Percentiles rank a stretch among this genome's conserved stretches.
These are phyloP conservation scores for Coemansia sp. DNA, from an alignment of 192 early-diverging fungal species.

Conservation along the genomic window DNA sequence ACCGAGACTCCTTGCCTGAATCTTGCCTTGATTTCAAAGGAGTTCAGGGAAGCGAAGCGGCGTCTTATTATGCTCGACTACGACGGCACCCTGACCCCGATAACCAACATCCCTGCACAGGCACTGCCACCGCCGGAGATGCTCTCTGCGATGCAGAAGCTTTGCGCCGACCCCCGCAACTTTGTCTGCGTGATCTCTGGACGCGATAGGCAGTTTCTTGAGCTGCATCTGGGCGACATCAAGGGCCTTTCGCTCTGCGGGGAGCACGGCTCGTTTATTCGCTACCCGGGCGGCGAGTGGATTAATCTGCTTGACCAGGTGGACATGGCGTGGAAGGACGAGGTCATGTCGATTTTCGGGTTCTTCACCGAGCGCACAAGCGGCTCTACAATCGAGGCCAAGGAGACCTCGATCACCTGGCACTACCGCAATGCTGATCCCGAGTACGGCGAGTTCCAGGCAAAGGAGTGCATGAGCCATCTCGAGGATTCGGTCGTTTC, in stretches of 20 bases:
- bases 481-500: conserved; percentile 87
- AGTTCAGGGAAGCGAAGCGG: conserved; percentile 57
- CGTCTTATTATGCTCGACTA: conserved; percentile 94
- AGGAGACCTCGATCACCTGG: conserved; percentile 93
- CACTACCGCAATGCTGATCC: conserved; percentile 96
- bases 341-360: conserved; percentile 90
- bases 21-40: conserved; percentile 19
- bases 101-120: conserved; percentile 76
- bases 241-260: conserved; percentile 80
- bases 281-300: conserved; percentile 79
- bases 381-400: conserved; percentile 92
- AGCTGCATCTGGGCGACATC: conserved; percentile 81
- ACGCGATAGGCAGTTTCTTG: conserved; percentile 79
- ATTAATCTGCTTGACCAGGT: conserved; percentile 68
- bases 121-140: conserved; percentile 81
- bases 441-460: conserved; percentile 92
- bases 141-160: conserved; percentile 68
- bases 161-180: conserved; percentile 80
- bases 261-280: conserved; percentile 95
- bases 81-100: conserved; percentile 95
- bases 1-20: conserved; percentile 32
- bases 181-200: conserved; percentile 91
- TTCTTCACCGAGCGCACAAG: conserved; percentile 95
- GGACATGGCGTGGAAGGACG: conserved; percentile 92
- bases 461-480: conserved; percentile 97